Base-by-base conservation (phyloP, 2,329 filamentous ascomycete genomes). In the Simplicillium aogashimaense region DNA sequence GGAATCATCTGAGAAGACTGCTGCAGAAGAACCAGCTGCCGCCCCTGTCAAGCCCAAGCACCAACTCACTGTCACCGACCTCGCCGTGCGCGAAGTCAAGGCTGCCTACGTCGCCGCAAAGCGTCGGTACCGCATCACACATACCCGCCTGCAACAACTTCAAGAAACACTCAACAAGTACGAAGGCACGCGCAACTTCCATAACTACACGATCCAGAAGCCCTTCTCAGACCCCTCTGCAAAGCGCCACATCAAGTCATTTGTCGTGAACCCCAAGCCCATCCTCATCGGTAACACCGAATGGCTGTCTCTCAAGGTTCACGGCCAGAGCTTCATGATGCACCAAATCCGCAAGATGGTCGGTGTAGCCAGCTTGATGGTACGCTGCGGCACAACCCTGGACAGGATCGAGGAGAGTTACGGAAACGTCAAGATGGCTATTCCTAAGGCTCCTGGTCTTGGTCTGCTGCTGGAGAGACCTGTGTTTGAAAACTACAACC, bases 321-420 rank as follows among this genome's bases (percentile, higher is more conserved):
- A 98, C 61, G 92, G 92, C 0, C 92, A 98, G 63, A 90, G 83
- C 55, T 98, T 98, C 72, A 98, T 98, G 92, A 98, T 98, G 92
- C 92, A 98, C 63, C 92, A 98, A 66, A 98, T 98, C 61, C 83
- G 92, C 54, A 98, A 97, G 65, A 97, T 98, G 92, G 86, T 98
- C 13, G 87, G 86, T 42, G 88, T 98, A 83, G 86, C 80, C 8
- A 79, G 86, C 29, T 70, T 98, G 44, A 70, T 90, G 6, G 83
- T 94, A 7, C 81, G 92, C 30, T 94, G 85, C 58, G 92, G 87
- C 38, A 81, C 81, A n/a, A 71, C 84, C 4, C 69, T 80, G 4
- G 66, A 75, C 10, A 76, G 84, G 20, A 85, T 98, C 50, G 59
- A 65, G 1, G 75, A 94, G 45, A 86, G 80, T 44, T 94, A 94